Percentiles rank a stretch among this genome's conserved stretches.
These are phyloP conservation scores for Tylopilus balloui DNA, from an alignment of 768 basidiomycete genomes.

Conservation along the genomic window DNA sequence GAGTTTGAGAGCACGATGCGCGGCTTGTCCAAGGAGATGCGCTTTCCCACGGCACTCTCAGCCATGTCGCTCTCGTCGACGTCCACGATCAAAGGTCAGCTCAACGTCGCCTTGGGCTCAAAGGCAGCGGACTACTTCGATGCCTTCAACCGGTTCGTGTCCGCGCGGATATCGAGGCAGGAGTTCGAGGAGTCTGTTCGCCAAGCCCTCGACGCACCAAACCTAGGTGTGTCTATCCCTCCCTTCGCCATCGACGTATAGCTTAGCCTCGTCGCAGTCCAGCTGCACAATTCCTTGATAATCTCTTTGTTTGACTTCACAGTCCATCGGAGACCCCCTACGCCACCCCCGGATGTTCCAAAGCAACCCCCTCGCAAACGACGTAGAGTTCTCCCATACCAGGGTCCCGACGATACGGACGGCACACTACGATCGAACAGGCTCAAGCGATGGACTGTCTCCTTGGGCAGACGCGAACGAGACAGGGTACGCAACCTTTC, in stretches of 20 bases:
- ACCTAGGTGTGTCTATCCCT: constrained; percentile 37
- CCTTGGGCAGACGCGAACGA: constrained; percentile 68
- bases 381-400: constrained; percentile 64
- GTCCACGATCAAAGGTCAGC: constrained; percentile 64
- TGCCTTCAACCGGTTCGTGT: constrained; percentile 61
- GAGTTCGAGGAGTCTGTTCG: constrained; percentile 75
- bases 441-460: constrained; percentile 71
- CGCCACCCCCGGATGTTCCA: constrained; percentile 57
- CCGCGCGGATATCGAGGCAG: constrained; percentile 60
- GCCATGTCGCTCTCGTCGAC: constrained; percentile 75
- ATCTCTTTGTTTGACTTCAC: constrained; percentile 82
- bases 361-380: constrained; percentile 67
- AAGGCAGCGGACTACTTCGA: constrained; percentile 60
- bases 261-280: constrained; percentile 43
- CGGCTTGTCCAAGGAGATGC: too few relatives aligned
- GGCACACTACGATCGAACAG: constrained; percentile 56
- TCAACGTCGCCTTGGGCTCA: constrained; percentile 55
- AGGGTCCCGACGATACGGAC: constrained; percentile 58
- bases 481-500: constrained; percentile 59
- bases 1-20: not conserved
- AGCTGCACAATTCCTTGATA: constrained; percentile 79
- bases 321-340: constrained; percentile 60
- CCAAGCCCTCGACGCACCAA: constrained; percentile 54
- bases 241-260: not conserved
- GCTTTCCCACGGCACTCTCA: constrained; percentile 14